Percentiles rank a stretch among this genome's conserved stretches.
phyloP scores from a whole-genome alignment of 1,284 basidiomycete genomes.

The Ceratobasidium sp. region DNA sequence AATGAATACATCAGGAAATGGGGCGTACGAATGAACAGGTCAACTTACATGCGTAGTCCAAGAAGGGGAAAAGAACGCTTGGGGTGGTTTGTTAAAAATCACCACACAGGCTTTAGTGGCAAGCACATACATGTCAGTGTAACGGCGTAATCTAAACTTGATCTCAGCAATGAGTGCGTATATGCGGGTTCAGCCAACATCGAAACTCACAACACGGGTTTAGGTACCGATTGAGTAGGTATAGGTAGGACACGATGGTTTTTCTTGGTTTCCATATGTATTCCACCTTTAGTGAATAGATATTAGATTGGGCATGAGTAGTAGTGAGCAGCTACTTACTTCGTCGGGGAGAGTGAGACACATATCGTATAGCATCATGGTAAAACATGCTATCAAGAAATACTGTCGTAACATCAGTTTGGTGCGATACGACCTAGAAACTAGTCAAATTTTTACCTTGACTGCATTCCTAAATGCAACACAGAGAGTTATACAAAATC shows the following conservation, averaged over 20 bases:
- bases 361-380: constrained; percentile 35
- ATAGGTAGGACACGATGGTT: constrained; percentile 5
- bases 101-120: too few relatives aligned
- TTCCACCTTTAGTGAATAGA: too few relatives aligned
- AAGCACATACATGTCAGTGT: not conserved
- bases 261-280: constrained; percentile 16
- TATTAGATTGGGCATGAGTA: not conserved
- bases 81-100: too few relatives aligned
- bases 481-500: not conserved
- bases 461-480: not conserved
- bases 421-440: not conserved
- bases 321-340: not conserved
- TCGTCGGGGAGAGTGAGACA: constrained; percentile 33
- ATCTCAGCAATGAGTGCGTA: not conserved
- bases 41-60: constrained; percentile 7
- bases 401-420: not conserved
- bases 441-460: not conserved
- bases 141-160: not conserved
- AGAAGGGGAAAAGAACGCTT: constrained; percentile 7
- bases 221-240: constrained; percentile 1
- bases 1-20: too few relatives aligned
- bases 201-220: constrained; percentile 2
- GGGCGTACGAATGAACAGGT: too few relatives aligned
- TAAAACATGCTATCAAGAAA: constrained; percentile 6
- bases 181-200: not conserved